Evolutionary conservation across 306 rosid genomes (phyloP).

Genomic region (Corylus avellana): DNA sequence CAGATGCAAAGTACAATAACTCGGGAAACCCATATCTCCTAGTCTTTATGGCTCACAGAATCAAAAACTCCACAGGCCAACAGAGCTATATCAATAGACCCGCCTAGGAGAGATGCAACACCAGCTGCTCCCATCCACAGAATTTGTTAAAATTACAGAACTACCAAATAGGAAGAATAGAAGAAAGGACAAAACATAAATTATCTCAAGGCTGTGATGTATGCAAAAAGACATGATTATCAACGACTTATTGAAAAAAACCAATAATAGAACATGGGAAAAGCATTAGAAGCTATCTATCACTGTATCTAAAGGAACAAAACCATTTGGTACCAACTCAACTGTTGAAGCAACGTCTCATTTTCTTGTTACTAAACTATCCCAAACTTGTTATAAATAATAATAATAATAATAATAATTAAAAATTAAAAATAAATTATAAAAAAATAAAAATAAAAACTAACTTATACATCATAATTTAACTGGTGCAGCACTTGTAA

Average conservation of each 20-base stretch:
- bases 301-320: not conserved
- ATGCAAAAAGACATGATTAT: not conserved
- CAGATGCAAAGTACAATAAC: too few species aligned
- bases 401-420: too few species aligned
- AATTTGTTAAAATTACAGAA: constrained; percentile 1
- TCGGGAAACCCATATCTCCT: not conserved
- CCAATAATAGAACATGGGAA: not conserved
- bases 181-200: not conserved
- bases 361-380: not conserved
- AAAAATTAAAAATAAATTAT: too few species aligned
- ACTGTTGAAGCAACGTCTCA: not conserved
- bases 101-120: constrained; percentile 6
- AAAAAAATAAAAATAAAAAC: too few species aligned
- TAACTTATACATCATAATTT: not conserved
- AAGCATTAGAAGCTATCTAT: too few species aligned
- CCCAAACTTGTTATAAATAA: not conserved
- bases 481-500: not conserved
- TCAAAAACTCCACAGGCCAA: not conserved
- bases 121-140: not conserved
- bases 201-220: not conserved
- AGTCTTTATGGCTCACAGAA: not conserved
- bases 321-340: not conserved
- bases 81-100: not conserved
- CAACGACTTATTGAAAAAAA: not conserved
- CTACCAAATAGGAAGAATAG: not conserved